Evolutionary conservation across 1,284 basidiomycete species (phyloP), one percentile per base, ranked within the genome.

Genomic region (Acaromyces ingoldii): DNA sequence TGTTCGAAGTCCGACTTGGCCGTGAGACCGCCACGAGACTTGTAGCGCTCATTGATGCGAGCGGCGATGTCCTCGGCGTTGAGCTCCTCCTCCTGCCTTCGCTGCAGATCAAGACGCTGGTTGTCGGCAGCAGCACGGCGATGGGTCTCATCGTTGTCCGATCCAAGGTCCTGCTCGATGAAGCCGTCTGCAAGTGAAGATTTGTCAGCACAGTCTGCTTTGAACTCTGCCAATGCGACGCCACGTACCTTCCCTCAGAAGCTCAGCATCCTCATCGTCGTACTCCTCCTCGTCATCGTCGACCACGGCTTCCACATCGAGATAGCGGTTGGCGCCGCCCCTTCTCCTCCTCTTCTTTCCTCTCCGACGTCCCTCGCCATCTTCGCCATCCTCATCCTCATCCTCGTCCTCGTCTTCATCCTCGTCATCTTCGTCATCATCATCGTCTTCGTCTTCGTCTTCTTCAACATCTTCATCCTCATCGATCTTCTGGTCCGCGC

Each of bases 261-360:
- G 72, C 70, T 62, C 77, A 62, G 60, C 76, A 30, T 75, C 72
- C 50, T 75, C 72, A 41, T 75, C 72, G 30, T 75, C 72, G 0
- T 72, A 45, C 31, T 75, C 71, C 50, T 75, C 72, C 40, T 75
- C 72, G 36, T 76, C 91, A 28, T 91, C 90, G 3, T 93, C 78
- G 24, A 77, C 73, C 39, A 91, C 90, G 57, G 91, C 92, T 78
- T 95, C 89, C 57, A 92, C 83, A 84, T 97, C 92, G 68, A 96
- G 80, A 85, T 91, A 97, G 63, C 86, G 85, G 73, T 85, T 88
- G 29, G 84, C 38, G 19, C 24, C 43, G 33, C 29, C 46, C 30
- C 37, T 44, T 38, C 36, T 60, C 34, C 63, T 60, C 38, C 56
- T 62, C 40, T 60, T 61, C 52, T 65, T 70, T 46, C 64, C 70